phyloP scores from a whole-genome alignment of 768 basidiomycete species.

The Leccinum sublutescens region DNA sequence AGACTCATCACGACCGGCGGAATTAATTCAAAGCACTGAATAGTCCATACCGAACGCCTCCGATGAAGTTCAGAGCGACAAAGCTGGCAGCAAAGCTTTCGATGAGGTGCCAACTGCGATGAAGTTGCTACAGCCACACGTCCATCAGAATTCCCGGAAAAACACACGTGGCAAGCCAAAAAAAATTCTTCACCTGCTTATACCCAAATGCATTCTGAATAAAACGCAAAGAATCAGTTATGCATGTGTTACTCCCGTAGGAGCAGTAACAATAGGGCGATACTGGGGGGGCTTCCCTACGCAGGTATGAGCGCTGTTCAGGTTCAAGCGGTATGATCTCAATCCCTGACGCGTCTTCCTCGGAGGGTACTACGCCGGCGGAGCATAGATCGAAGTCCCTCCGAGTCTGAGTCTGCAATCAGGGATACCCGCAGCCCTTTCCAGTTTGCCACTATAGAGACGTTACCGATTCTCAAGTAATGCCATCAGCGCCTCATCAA shows the following conservation, averaged over 20 bases:
- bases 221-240: conserved; percentile 48
- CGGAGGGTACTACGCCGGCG: conserved; percentile 10
- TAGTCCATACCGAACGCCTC: conserved; percentile 64
- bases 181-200: conserved; percentile 54
- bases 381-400: conserved; percentile 8
- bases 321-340: conserved; percentile 98
- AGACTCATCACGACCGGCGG: neutral
- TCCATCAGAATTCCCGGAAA: neutral
- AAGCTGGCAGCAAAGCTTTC: conserved; percentile 90
- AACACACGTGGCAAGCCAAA: neutral
- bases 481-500: conserved; percentile 25
- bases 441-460: conserved; percentile 66
- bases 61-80: conserved; percentile 88
- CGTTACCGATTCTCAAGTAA: conserved; percentile 64
- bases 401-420: conserved; percentile 36
- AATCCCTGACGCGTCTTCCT: conserved; percentile 55
- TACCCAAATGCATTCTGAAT: conserved; percentile 72
- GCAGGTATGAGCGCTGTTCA: conserved; percentile 96
- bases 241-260: conserved; percentile 36
- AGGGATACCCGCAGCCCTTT: conserved; percentile 90
- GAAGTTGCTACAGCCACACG: conserved; percentile 59
- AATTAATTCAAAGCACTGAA: neutral
- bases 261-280: conserved; percentile 45
- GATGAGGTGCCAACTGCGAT: conserved; percentile 78
- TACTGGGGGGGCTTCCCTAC: conserved; percentile 90